phyloP scores from a whole-genome alignment of 2,329 filamentous ascomycete species.

The Akanthomyces lecanii region DNA sequence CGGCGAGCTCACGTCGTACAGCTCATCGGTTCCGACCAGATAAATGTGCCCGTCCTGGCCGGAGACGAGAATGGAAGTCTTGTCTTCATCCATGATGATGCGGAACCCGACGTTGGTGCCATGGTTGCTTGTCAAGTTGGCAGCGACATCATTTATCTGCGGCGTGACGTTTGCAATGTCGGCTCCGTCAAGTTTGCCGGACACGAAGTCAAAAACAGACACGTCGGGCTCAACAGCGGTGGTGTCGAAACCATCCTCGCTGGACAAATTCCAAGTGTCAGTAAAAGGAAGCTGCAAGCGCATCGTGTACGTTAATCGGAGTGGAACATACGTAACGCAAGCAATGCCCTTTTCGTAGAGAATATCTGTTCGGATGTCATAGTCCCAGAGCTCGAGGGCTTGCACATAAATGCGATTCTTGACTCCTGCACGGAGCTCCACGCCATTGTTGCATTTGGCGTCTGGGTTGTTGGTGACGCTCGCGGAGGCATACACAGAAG shows the following conservation, averaged over 20 bases:
- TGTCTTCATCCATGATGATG: constrained; percentile 25
- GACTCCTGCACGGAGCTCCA: constrained; percentile 9
- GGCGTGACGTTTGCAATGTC: background rate
- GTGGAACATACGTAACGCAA: background rate
- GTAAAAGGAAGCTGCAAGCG: too few relatives aligned
- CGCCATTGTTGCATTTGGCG: background rate
- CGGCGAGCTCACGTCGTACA: background rate
- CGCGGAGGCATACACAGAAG: constrained; percentile 1
- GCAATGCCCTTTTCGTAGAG: background rate
- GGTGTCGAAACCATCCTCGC: background rate
- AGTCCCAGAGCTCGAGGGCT: background rate
- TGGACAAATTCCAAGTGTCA: background rate
- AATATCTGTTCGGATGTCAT: background rate
- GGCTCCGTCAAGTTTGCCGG: background rate
- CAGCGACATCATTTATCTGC: background rate
- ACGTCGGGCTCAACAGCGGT: background rate
- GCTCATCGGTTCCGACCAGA: background rate
- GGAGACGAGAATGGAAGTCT: background rate
- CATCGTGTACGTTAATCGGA: background rate
- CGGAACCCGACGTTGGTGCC: constrained; percentile 22
- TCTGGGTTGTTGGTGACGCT: background rate
- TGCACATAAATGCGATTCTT: constrained; percentile 2
- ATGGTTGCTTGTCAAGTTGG: background rate
- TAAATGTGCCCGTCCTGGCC: background rate
- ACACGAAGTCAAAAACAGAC: background rate